Percentiles rank a stretch among this genome's conserved stretches.
Conservation (phyloP, 345 rosid species). For the Anacardium occidentale region DNA sequence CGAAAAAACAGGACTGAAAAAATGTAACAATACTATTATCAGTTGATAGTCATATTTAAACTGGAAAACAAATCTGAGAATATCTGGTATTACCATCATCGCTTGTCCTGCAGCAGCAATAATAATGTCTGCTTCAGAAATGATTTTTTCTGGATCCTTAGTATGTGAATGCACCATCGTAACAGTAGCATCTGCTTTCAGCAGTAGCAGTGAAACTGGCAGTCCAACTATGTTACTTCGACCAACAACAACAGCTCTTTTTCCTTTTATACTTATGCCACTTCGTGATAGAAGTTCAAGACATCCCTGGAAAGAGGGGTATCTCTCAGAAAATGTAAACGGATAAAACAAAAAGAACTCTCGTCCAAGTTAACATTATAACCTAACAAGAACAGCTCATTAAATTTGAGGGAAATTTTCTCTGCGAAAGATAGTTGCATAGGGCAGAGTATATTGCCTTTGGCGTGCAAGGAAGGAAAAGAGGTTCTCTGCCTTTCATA, state of each 20-base stretch:
- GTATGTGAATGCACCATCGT: constrained; percentile 73
- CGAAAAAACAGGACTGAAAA: not conserved
- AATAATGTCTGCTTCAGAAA: constrained; percentile 84
- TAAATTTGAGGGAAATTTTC: not conserved
- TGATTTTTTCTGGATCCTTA: constrained; percentile 56
- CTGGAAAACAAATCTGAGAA: not conserved
- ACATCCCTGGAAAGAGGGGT: constrained; percentile 59
- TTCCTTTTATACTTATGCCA: constrained; percentile 66
- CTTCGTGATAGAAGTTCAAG: constrained; percentile 79
- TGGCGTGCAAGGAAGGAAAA: constrained; percentile 91
- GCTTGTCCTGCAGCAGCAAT: constrained; percentile 96
- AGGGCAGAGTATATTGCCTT: constrained; percentile 49
- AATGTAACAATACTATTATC: not conserved
- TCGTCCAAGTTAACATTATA: not conserved
- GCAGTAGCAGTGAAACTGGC: constrained; percentile 81
- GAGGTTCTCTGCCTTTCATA: constrained; percentile 96
- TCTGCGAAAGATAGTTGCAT: not conserved
- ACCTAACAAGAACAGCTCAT: constrained; percentile 6
- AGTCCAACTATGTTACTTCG: constrained; percentile 93
- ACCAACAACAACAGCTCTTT: constrained; percentile 82
- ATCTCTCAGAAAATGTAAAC: constrained; percentile 3
- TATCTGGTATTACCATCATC: constrained; percentile 56
- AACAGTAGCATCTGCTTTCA: constrained; percentile 94
- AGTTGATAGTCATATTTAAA: not conserved
- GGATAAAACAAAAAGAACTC: not conserved